phyloP scores from a whole-genome alignment of 169 alveolate species.

The Neospora caninum region DNA sequence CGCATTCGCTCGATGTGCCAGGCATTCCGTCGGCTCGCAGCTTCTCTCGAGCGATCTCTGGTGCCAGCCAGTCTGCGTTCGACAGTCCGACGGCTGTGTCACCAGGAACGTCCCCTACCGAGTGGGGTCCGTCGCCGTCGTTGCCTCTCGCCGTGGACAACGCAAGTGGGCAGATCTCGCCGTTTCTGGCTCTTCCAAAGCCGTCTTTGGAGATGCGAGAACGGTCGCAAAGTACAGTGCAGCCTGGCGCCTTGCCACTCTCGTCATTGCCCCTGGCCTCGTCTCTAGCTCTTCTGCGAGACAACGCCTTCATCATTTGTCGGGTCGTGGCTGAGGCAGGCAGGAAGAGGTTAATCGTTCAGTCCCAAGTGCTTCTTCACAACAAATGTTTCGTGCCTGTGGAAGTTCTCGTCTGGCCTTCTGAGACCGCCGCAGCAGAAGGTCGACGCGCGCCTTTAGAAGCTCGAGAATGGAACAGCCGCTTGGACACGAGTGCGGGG shows the following conservation, averaged over 20 bases:
- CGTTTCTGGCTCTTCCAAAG: neutral
- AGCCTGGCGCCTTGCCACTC: neutral
- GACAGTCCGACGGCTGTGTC: neutral
- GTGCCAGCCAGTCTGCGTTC: neutral
- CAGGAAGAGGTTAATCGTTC: conserved; percentile 48
- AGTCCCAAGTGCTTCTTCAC: conserved; percentile 63
- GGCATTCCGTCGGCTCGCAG: neutral
- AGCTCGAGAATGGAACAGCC: neutral
- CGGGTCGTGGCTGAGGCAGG: conserved; percentile 64
- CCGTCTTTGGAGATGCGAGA: too few relatives aligned
- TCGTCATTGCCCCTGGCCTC: neutral
- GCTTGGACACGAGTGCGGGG: neutral
- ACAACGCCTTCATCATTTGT: conserved; percentile 41
- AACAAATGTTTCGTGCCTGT: conserved; percentile 58
- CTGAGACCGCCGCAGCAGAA: neutral
- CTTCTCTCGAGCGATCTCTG: too few relatives aligned
- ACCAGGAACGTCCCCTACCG: neutral
- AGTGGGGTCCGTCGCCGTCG: too few relatives aligned
- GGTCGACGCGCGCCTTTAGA: neutral
- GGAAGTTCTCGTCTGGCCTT: conserved; percentile 34
- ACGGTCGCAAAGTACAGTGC: neutral
- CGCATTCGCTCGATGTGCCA: neutral
- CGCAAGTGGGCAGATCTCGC: too few relatives aligned
- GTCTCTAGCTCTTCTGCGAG: neutral
- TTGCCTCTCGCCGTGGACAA: too few relatives aligned